Conservation (phyloP, 192 early-diverging fungal genomes). For the Dissophora ornata region DNA sequence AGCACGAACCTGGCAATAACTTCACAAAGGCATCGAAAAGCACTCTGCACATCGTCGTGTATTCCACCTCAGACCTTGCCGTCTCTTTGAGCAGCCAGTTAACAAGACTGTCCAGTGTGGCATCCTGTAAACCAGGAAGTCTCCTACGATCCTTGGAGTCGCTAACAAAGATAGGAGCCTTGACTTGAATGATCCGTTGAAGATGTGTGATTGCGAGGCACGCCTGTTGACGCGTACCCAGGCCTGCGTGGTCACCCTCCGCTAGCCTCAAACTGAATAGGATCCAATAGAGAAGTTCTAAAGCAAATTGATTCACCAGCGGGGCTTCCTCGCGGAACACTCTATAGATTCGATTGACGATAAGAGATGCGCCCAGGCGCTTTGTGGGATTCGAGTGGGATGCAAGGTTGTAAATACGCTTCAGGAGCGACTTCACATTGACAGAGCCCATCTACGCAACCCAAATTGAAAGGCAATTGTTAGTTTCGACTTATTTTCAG, state of each 20-base stretch:
- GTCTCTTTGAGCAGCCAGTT: slow-evolving; percentile 71
- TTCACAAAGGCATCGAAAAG: slow-evolving; percentile 70
- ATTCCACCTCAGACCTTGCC: slow-evolving; percentile 60
- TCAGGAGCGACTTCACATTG: slow-evolving; percentile 79
- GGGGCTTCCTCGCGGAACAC: slow-evolving; percentile 72
- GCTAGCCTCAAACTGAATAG: slow-evolving; percentile 70
- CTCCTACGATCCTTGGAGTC: slow-evolving; percentile 53
- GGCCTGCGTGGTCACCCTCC: slow-evolving; percentile 67
- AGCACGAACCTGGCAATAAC: slow-evolving; percentile 56
- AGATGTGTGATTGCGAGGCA: slow-evolving; percentile 66
- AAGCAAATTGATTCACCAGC: slow-evolving; percentile 72
- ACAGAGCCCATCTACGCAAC: slow-evolving; percentile 63
- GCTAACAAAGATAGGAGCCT: slow-evolving; percentile 62
- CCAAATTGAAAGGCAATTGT: neutral
- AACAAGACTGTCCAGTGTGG: slow-evolving; percentile 62
- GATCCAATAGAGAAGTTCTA: slow-evolving; percentile 77
- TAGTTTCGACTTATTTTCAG: neutral
- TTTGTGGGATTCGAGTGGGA: slow-evolving; percentile 71
- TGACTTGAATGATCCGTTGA: slow-evolving; percentile 68
- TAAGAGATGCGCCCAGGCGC: slow-evolving; percentile 73
- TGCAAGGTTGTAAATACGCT: slow-evolving; percentile 71
- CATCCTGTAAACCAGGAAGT: slow-evolving; percentile 57
- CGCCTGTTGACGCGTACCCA: slow-evolving; percentile 66
- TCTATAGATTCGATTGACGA: slow-evolving; percentile 78
- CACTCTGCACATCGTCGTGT: slow-evolving; percentile 71